Base-by-base conservation (phyloP, 768 basidiomycete species). In the Tricholoma saponaceum region DNA sequence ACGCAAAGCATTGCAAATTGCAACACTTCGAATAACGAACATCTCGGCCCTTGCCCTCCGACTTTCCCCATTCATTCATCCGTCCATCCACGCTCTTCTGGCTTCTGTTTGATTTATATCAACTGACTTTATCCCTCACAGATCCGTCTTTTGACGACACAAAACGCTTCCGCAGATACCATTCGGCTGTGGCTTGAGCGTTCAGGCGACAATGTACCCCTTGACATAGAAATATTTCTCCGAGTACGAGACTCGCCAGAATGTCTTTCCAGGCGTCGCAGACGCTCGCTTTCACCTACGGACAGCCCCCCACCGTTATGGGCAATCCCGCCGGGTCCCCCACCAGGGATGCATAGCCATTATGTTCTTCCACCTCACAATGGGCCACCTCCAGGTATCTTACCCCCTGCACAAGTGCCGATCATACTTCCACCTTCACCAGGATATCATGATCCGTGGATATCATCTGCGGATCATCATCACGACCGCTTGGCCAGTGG, bases 121-220 rank as follows among this genome's bases (percentile, higher is more conserved):
- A 52, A 30, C 58, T 63, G 55, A 62, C 51, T 43, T 20, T 56
- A 49, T 51, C 50, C 35, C 18, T 20, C 64, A 43, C 68, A 89
- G 88, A 89, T 92, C 63, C 87, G 88, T 18, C 81, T 92, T 41
- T 74, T 85, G 44, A 89, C 89, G 20, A 85, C 81, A 26, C 86
- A 84, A 58, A 76, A 81, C 39, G 76, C 86, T 8, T 88, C 89
- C 26, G 82, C 90, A 25, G 90, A 92, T 65, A 90, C 86, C 5
- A 82, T 92, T 51, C 85, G 90, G 7, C 78, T 92, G 10, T 92
- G 90, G 90, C 78, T 92, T 0, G 89, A 91, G 68, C 84, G 90
- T 25, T 87, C 90, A 12, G 90, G 90, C 16, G 74, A 77, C 52
- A 78, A 71, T 4, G 83, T 85, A 5, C 86, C 90, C 5, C 79